Base-by-base conservation (phyloP, 371 early-diverging fungal genomes). In the Catenaria anguillulae region DNA sequence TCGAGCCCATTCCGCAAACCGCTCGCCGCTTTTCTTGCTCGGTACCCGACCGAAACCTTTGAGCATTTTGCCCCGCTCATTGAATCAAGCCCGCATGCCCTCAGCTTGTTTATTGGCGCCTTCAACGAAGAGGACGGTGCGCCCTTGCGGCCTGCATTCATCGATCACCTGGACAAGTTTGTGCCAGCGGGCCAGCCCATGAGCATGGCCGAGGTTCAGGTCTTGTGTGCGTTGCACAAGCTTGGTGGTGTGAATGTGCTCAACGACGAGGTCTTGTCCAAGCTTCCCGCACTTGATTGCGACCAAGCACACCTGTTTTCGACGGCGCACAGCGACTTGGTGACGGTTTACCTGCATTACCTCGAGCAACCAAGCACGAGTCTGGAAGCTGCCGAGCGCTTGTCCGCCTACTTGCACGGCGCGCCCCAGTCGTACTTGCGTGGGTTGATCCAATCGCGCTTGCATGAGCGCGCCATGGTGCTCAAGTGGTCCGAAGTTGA, bases 1-100 rank as follows among this genome's bases (percentile, higher is more conserved):
- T 89, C 94, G 0, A 91, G 92, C 62, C 99, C 99, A 0, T 97
- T 98, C 78, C 75, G 97, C 37, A 70, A 77, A 8, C 92, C 95
- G 24, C 73, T 98, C 52, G 81, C 92, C 70, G 84, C 84, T 68
- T 98, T 87, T 71, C 64, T 97, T 58, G 92, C 90, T 63, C 77
- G 88, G 8, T 92, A 94, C 65, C 77, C 90, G 1, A 63, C 80
- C 0, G 96, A 97, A 52, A 75, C 95, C 0, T 75, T 90, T 8
- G 82, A 80, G 2, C 93, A 87, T 68, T 97, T 98, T 67, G 78
- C 87, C 31, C 82, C 89, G 43, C 78, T 81, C 19, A 64, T 95
- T 19, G 80, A 60, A 71, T 75, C 12, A 70, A 70, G 24, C 71
- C 73, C 63, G 71, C 79, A 65, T 17, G 75, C 80, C 2, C 67